A percentile compares a stretch with the other conserved stretches of the same genome.
These are phyloP conservation scores for Colletotrichum melonis DNA, from an alignment of 2,329 filamentous ascomycete genomes.

Conservation along the genomic window DNA sequence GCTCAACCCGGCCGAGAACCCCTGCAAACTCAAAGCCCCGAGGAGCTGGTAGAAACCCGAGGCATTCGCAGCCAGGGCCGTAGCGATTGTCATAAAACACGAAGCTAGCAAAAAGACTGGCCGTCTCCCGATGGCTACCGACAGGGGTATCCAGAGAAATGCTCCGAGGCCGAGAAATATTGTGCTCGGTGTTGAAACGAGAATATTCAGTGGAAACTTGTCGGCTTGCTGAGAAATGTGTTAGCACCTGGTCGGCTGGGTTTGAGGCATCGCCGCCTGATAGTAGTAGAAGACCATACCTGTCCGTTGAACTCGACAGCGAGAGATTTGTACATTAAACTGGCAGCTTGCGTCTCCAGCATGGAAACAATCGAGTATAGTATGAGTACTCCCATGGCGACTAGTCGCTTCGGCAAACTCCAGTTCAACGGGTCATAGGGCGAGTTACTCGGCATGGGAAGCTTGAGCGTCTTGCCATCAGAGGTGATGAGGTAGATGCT, in stretches of 20 bases:
- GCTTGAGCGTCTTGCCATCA: constrained; percentile 43
- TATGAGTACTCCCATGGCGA: constrained; percentile 36
- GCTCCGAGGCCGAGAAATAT: constrained; percentile 49
- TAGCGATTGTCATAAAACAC: constrained; percentile 15
- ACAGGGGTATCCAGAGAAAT: constrained; percentile 50
- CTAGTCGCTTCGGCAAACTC: constrained; percentile 37
- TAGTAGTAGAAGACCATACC: constrained; percentile 24
- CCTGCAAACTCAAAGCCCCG: constrained; percentile 44
- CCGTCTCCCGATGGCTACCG: constrained; percentile 49
- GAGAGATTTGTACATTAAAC: constrained; percentile 38
- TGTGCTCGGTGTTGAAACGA: constrained; percentile 35
- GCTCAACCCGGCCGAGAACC: constrained; percentile 45
- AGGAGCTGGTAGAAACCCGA: constrained; percentile 44
- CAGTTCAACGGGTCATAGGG: constrained; percentile 45
- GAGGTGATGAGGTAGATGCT: constrained; percentile 47
- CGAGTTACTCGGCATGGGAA: constrained; percentile 47
- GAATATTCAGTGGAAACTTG: constrained; percentile 9
- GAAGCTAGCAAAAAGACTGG: constrained; percentile 47
- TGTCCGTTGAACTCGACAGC: constrained; percentile 37
- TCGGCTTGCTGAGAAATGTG: constrained; percentile 5
- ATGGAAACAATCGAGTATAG: constrained; percentile 38
- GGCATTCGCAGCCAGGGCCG: constrained; percentile 42
- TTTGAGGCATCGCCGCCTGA: too few species aligned
- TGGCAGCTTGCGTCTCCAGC: constrained; percentile 39
- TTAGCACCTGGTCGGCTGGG: constrained; percentile 34